Evolutionary conservation across 306 rosid genomes (phyloP).

Genomic region (Acacia crassicarpa): DNA sequence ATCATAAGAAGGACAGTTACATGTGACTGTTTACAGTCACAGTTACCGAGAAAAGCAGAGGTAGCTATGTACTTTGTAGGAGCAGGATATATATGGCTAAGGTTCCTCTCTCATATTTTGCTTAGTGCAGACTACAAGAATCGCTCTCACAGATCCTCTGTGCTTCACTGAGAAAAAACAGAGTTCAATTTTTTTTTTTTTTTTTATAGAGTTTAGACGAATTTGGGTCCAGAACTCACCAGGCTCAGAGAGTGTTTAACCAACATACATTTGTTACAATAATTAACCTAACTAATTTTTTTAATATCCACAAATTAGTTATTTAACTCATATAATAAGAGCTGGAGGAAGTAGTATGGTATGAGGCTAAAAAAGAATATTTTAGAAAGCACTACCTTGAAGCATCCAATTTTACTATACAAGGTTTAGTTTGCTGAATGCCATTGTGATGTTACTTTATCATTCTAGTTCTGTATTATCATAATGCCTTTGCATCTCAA

Average conservation of each 20-base stretch:
- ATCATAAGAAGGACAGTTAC: background rate
- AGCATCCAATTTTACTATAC: background rate
- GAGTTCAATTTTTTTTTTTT: background rate
- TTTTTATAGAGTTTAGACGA: too few relatives aligned
- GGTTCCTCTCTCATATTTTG: slow-evolving; percentile 12
- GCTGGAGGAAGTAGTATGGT: too few relatives aligned
- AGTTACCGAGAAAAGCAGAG: slow-evolving; percentile 36
- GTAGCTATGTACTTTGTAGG: slow-evolving; percentile 33
- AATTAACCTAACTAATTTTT: too few relatives aligned
- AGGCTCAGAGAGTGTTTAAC: too few relatives aligned
- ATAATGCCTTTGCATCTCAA: background rate
- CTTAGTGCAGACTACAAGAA: slow-evolving; percentile 22
- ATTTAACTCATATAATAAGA: too few relatives aligned
- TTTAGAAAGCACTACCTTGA: background rate
- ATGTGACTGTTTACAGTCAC: slow-evolving; percentile 21
- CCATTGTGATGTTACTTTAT: background rate
- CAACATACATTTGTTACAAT: too few relatives aligned
- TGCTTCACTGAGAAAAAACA: background rate
- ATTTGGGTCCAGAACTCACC: rapidly evolving
- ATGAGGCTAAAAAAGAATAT: background rate
- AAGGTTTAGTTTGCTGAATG: background rate
- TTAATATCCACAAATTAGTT: too few relatives aligned
- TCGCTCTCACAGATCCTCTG: background rate
- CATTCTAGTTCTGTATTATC: background rate
- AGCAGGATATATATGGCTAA: background rate